A percentile compares a stretch with the other conserved stretches of the same genome.
phyloP scores from a whole-genome alignment of 331 rosid species.

The Rhamnella rubrinervis region DNA sequence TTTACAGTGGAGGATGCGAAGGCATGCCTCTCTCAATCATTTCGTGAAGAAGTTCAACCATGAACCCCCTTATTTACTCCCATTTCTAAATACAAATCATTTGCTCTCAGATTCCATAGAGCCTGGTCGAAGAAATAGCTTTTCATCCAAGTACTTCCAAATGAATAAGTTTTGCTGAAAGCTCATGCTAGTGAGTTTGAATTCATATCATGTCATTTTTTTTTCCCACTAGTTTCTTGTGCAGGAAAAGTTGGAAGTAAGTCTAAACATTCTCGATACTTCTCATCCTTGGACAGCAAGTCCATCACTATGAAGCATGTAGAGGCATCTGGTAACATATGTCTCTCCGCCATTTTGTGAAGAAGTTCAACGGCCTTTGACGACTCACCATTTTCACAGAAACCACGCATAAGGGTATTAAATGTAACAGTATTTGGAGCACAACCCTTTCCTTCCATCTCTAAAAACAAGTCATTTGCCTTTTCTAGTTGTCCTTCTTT shows the following conservation, averaged over 20 bases:
- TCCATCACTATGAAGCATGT: conserved; percentile 31
- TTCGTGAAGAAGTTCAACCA: no score
- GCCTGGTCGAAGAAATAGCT: no score
- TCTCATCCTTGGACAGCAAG: conserved; percentile 31
- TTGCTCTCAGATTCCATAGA: no score
- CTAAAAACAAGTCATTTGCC: conserved; percentile 34
- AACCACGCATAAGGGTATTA: conserved; percentile 39
- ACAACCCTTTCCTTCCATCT: conserved; percentile 38
- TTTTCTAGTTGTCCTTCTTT: conserved; percentile 24
- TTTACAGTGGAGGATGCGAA: no score
- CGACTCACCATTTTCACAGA: conserved; percentile 28
- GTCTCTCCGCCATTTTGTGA: conserved; percentile 32
- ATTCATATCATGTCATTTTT: not conserved
- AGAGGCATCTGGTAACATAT: conserved; percentile 28
- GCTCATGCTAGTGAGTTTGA: no score
- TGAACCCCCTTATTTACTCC: no score
- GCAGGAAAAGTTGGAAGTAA: conserved; percentile 44
- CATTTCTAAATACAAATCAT: no score
- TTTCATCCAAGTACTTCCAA: no score
- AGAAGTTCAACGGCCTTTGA: conserved; percentile 43
- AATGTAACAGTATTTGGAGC: conserved; percentile 21
- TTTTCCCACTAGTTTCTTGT: not conserved
- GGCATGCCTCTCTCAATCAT: no score
- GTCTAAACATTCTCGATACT: conserved; percentile 29
- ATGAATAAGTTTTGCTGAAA: no score